Percentiles rank a stretch among this genome's conserved stretches.
Evolutionary conservation across 768 basidiomycete genomes (phyloP).

Genomic region (Suillus brevipes): DNA sequence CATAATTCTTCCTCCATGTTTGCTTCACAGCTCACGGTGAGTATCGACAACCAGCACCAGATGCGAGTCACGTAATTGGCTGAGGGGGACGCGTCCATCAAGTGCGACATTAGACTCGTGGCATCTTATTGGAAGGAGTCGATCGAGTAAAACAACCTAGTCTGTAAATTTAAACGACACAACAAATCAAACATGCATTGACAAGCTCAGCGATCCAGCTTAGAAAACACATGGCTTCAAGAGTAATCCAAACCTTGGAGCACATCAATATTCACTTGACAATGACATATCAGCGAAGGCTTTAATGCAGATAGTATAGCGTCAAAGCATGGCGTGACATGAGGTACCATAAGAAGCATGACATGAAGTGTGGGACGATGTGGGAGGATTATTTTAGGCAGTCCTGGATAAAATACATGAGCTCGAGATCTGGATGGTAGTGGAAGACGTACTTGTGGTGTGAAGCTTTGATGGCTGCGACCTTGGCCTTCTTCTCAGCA

Average conservation of each 20-base stretch:
- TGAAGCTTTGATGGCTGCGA: constrained; percentile 82
- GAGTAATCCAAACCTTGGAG: background rate
- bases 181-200: background rate
- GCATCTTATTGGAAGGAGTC: background rate
- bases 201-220: background rate
- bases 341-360: constrained; percentile 15
- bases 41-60: background rate
- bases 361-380: constrained; percentile 7
- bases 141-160: background rate
- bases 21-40: background rate
- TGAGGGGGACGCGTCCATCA: background rate
- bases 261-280: background rate
- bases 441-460: constrained; percentile 64
- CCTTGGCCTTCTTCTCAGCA: constrained; percentile 91
- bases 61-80: background rate
- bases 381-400: constrained; percentile 8
- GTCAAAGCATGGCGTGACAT: constrained; percentile 15
- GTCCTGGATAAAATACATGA: constrained; percentile 3
- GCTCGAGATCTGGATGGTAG: background rate
- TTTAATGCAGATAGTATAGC: constrained; percentile 15
- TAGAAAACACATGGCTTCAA: background rate
- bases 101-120: background rate
- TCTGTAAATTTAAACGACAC: background rate
- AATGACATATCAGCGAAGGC: constrained; percentile 3
- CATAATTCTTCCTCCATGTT: background rate